Percentiles rank a stretch among this genome's conserved stretches.
These are phyloP conservation scores for Ogataea philodendri DNA, from an alignment of 805 yeast genomes.

Conservation along the genomic window DNA sequence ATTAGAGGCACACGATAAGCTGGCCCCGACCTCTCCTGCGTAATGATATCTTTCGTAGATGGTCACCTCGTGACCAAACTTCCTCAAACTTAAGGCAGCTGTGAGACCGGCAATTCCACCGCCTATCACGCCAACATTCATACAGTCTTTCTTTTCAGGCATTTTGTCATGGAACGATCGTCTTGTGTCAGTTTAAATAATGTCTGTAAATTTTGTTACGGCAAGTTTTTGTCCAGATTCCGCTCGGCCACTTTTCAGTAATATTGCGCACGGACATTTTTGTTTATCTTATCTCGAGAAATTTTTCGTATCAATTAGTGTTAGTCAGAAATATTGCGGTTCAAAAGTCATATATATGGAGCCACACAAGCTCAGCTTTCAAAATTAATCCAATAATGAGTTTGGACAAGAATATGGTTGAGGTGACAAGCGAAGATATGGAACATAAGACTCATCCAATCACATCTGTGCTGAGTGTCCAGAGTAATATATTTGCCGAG, in stretches of 20 bases:
- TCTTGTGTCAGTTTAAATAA: constrained; percentile 1
- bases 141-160: constrained; percentile 11
- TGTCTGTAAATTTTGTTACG: not conserved
- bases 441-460: constrained; percentile 3
- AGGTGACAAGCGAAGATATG: constrained; percentile 1
- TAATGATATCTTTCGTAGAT: constrained; percentile 32
- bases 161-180: constrained; percentile 1
- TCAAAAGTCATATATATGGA: not conserved
- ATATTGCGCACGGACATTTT: constrained; percentile 4
- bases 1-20: constrained; percentile 33
- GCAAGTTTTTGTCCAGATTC: constrained; percentile 2
- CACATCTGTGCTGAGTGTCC: constrained; percentile 9
- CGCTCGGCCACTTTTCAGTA: not conserved
- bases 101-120: constrained; percentile 32
- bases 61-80: constrained; percentile 29
- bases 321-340: too few species aligned
- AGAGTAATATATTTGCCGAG: constrained; percentile 15
- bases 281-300: constrained; percentile 3
- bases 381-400: not conserved
- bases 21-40: constrained; percentile 35
- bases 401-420: not conserved
- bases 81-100: constrained; percentile 28
- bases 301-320: too few species aligned
- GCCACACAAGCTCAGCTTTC: too few species aligned
- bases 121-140: constrained; percentile 28